Evolutionary conservation across 2,329 filamentous ascomycete species (phyloP), one percentile per base, ranked within the genome.

Genomic region (Daldinia sp.): DNA sequence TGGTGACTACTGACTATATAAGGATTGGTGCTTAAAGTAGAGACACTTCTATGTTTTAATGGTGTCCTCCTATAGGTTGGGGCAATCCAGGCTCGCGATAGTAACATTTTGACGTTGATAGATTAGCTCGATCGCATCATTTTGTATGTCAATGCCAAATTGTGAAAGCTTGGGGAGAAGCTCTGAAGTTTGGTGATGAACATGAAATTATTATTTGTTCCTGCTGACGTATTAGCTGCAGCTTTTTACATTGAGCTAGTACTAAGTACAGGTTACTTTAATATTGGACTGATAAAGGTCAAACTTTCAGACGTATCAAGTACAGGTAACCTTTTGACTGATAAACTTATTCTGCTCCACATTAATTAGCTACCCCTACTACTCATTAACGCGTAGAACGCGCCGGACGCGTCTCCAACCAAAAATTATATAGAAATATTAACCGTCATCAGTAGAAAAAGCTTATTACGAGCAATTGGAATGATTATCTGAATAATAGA

Each of bases 11-110:
- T 79, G 73, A 89, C 87, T 75, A 89, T 89, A 66, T 84, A 78
- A 5, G 83, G 80, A 66, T 89, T 89, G 44, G 80, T 82, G 6
- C 81, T 75, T 20, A 89, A 74, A 6, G 83, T 86, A 39, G 84
- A 84, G 3, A 88, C 68, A 15, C 74, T 64, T 35, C 86, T 76
- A 41, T 57, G 68, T 20, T 65, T 69, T 18, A 69, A 59, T n/a
- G 74, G 62, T 12, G 54, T 57, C 62, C 54, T 70, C 62, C 54
- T 70, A 65, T 59, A 76, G 55, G 73, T 60, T 56, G 76, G 66
- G 50, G 70, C 37, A 64, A 74, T 65, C 35, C 78, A 75, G 10
- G 76, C 68, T 50, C 75, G 70, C 64, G 76, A 72, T 56, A 76
- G 64, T 54, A 80, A 72, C 80, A 82, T 82, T 60, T 67, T 76